These are phyloP conservation scores for Triticum dicoccoides DNA, from an alignment of 176 grass and related monocot species.

Conservation along the genomic window DNA sequence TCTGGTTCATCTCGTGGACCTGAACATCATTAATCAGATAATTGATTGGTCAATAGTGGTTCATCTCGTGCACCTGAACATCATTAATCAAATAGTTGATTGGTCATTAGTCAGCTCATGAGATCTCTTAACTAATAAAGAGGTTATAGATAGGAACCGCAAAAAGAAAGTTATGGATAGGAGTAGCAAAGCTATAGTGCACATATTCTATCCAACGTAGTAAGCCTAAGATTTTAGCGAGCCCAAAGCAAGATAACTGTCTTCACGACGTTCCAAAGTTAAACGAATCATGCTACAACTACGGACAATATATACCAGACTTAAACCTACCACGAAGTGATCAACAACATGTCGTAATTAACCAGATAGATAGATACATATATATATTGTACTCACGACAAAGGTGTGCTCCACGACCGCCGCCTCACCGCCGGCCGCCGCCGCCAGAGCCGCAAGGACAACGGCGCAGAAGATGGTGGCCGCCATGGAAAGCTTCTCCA, in stretches of 20 bases:
- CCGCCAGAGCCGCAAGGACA: background rate
- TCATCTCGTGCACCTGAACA: constrained; percentile 28
- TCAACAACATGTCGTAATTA: background rate
- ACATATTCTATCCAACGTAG: too few species aligned
- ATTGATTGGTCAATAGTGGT: background rate
- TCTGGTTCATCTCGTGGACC: constrained; percentile 26
- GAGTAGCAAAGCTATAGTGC: too few species aligned
- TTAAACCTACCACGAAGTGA: too few species aligned
- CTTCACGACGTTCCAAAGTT: too few species aligned
- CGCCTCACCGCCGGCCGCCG: background rate
- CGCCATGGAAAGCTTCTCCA: constrained; percentile 22
- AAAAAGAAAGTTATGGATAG: too few species aligned
- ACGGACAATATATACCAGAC: too few species aligned
- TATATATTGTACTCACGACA: background rate
- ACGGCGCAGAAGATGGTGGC: background rate
- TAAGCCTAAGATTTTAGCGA: too few species aligned
- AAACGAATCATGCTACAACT: too few species aligned
- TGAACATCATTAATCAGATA: background rate
- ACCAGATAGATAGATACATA: background rate
- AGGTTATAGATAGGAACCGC: too few species aligned
- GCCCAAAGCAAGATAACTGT: too few species aligned
- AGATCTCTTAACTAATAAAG: too few species aligned
- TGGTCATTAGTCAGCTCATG: too few species aligned
- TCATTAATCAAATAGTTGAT: background rate
- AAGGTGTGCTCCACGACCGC: constrained; percentile 27